Base-by-base conservation (phyloP, 129 eudicot species). In the Apium graveolens region DNA sequence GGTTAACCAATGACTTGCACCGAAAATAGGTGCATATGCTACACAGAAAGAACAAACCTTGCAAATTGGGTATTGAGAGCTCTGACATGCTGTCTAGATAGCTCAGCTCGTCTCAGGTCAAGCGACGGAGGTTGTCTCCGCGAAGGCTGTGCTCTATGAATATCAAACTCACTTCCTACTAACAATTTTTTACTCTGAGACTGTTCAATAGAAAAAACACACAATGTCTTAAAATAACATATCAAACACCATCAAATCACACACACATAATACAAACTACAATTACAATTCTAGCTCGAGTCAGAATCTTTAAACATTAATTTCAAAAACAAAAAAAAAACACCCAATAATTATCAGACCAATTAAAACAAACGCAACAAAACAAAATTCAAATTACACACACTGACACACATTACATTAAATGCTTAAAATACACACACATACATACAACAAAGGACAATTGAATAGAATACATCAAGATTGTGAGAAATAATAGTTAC, bases 21-120 rank as follows among this genome's bases (percentile, higher is more conserved):
- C 11, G 49, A 7, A 32, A 29, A 37, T 35, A 63, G 21, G 73
- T 10, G 29, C 62, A 73, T 13, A 29, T 6, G 18, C 27, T 70
- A 75, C 55, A 69, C 42, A 57, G 46, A 74, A 44, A 48, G 82
- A 80, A 74, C 24, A 1, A 78, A 94, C 98, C 98, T 91, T 78
- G 98, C 97, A 45, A 91, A 94, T 65, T 94, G 97, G 73, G 82
- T 90, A 84, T 94, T 94, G 78, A 94, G 93, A 86, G 98, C 98
- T 91, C 97, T 87, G 83, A 94, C 98, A 83, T 94, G 96, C 86
- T 87, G 98, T 79, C 88, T 86, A 7, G 97, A 86, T 34, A 89
- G 85, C 74, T 89, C 92, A 55, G 96, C 96, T 60, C 92, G 85
- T 63, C 77, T 76, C 84, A 66, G 80, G 84, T 94, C 96, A 86